Evolutionary conservation across 2,329 filamentous ascomycete species (phyloP), one percentile per base, ranked within the genome.

Genomic region (Ophiocordyceps camponoti-saundersi): DNA sequence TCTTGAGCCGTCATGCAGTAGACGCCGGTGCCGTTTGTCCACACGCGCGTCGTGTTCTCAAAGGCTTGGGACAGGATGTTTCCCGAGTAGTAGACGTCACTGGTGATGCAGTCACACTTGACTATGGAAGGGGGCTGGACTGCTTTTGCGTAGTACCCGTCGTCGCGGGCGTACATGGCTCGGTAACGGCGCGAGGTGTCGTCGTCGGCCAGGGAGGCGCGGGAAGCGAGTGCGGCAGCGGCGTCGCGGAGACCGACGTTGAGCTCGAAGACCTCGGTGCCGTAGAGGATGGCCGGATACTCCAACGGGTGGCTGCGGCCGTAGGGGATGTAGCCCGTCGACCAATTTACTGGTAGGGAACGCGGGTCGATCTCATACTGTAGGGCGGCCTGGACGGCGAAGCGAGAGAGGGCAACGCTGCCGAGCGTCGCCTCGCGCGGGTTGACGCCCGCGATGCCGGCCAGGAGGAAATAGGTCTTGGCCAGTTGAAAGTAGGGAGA

Each of bases 1-100:
- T 86, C 82, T 59, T 85, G 81, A 0, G 80, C 80, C 1, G 73
- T 82, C 61, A 80, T 76, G 64, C 82, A 85, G 63, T 85, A 85
- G 6, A 69, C 60, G 0, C 77, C 80, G 0, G 72, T 75, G 3
- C 80, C 80, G 55, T 85, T 85, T 2, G 82, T 86, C 64, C 79
- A 75, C 0, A 82, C 55, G 0, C 53, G 61, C 3, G 78, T 80
- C 20, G 74, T 80, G 51, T 80, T 78, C 53, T 77, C 78, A 56
- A 86, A 85, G 0, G 75, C 73, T 43, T 75, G 69, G 11, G 73
- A 69, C 3, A 86, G 70, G 20, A 77, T 57, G 0, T 60, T 65
- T 8, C 82, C 82, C 2, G 73, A 76, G 61, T 73, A 87, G 64
- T 85, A 87, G 16, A 84, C 80, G 56, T 87, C 82, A 41, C 76